Evolutionary conservation across 2,329 filamentous ascomycete genomes (phyloP).

Genomic region (Colletotrichum scovillei): DNA sequence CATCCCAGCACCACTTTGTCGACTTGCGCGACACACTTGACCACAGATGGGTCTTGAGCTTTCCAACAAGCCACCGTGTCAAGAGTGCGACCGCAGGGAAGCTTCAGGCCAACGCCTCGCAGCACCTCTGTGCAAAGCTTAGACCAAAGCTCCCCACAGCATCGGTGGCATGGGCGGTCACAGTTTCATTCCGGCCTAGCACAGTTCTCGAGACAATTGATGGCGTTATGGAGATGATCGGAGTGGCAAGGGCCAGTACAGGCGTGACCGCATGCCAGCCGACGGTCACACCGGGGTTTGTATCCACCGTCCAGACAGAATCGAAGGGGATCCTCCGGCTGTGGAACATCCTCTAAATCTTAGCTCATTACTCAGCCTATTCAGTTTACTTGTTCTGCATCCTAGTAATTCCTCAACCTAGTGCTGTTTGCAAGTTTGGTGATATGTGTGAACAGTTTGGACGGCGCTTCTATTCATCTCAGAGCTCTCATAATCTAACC

Average conservation of each 20-base stretch:
- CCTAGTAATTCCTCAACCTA: too few species aligned
- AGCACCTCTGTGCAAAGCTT: conserved; percentile 49
- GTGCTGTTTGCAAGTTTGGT: too few species aligned
- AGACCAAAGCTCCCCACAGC: conserved; percentile 59
- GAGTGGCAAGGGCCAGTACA: conserved; percentile 61
- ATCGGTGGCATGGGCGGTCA: conserved; percentile 54
- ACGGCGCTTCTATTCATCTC: too few species aligned
- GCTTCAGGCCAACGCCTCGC: conserved; percentile 41
- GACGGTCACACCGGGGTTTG: conserved; percentile 57
- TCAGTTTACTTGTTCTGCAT: too few species aligned
- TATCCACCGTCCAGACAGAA: conserved; percentile 74
- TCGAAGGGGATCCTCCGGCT: conserved; percentile 67
- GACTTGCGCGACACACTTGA: conserved; percentile 62
- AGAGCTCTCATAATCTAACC: too few species aligned
- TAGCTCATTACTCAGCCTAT: too few species aligned
- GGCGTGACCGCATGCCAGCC: conserved; percentile 60
- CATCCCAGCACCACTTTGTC: conserved; percentile 64
- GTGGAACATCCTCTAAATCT: too few species aligned
- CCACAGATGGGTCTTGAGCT: conserved; percentile 53
- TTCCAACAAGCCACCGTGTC: conserved; percentile 49
- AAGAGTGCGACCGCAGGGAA: conserved; percentile 56
- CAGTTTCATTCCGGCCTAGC: conserved; percentile 54
- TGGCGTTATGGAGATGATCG: conserved; percentile 56
- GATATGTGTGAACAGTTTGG: too few species aligned
- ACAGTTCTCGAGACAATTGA: conserved; percentile 58